phyloP scores from a whole-genome alignment of 768 basidiomycete species.

The Scleroderma citrinum region DNA sequence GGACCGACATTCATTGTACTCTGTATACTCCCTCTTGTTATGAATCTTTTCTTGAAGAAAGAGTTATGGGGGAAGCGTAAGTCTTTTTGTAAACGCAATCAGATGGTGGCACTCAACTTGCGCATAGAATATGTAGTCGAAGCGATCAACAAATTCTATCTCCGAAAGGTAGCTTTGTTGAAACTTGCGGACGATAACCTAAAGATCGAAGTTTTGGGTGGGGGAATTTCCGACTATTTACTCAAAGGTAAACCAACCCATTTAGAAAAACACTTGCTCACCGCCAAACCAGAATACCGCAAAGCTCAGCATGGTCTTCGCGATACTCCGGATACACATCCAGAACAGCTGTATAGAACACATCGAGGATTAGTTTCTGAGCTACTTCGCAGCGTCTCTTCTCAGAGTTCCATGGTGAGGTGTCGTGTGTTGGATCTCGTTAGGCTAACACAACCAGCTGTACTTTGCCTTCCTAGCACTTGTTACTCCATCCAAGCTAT shows the following conservation, averaged over 20 bases:
- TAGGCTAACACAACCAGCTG: constrained; percentile 8
- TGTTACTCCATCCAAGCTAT: constrained; percentile 18
- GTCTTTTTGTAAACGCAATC: neutral
- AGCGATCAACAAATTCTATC: constrained; percentile 11
- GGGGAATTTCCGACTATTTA: constrained; percentile 11
- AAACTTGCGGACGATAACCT: constrained; percentile 4
- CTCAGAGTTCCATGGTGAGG: constrained; percentile 15
- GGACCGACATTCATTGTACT: constrained; percentile 18
- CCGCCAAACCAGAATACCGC: constrained; percentile 13
- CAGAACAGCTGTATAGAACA: constrained; percentile 11
- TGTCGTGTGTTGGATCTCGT: neutral
- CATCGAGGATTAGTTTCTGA: constrained; percentile 1
- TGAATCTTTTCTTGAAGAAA: neutral
- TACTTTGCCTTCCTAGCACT: constrained; percentile 26
- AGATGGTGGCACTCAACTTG: neutral
- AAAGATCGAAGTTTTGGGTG: constrained; percentile 20
- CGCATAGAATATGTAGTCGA: constrained; percentile 15
- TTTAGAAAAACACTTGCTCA: neutral
- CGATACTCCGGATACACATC: constrained; percentile 6
- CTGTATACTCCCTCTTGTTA: constrained; percentile 11
- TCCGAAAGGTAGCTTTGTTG: constrained; percentile 17
- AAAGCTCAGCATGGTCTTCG: constrained; percentile 16
- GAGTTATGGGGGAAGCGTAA: constrained; percentile 19
- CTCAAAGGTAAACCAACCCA: constrained; percentile 7
- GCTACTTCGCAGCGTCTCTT: constrained; percentile 8